Evolutionary conservation across 1,139 yeast genomes (phyloP), one percentile per base, ranked within the genome.

Genomic region (Casaregolazyma suthepensis): DNA sequence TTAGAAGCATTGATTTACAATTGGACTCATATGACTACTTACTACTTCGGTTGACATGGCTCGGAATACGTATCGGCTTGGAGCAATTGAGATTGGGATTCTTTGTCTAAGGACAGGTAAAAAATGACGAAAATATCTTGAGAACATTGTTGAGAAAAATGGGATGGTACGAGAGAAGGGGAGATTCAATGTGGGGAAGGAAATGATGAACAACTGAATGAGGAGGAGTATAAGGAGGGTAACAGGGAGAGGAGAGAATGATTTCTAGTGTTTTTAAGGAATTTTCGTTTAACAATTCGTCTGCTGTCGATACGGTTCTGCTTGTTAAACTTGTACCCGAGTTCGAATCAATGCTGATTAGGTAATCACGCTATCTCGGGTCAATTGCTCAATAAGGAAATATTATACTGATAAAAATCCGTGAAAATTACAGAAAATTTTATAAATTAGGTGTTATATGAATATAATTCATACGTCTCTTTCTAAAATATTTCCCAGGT

Each of bases 21-120:
- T 12, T 42, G n/a, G 13, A 18, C 15, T 13, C 20, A 42, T 9
- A 6, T n/a, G 18, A 37, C 20, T 37, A 50, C 52, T 15, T 44
- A 51, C 51, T 4, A 46, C 43, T 18, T 42, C 40, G 17, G 46
- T 18, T 31, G 52, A 50, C 52, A 50, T 50, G 22, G 37, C 26
- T 40, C 52, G 52, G 52, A 18, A 31, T 17, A 42, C 22, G 23
- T 17, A 35, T 35, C 40, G 17, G 17, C 40, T 35, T 35, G 15
- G 40, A 35, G 17, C 40, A 35, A 35, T 35, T 37, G 19, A 20
- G 5, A 12, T 22, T 19, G 45, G 23, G 12, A 43, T 12, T 15
- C 42, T 22, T 22, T 15, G 35, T 23, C 20, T 23, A 43, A 19
- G 1, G 23, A 23, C 26, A 15, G 42, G 47, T 42, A 13, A 37